Base-by-base conservation (phyloP, 1,284 basidiomycete species). In the Pascua guehoae region DNA sequence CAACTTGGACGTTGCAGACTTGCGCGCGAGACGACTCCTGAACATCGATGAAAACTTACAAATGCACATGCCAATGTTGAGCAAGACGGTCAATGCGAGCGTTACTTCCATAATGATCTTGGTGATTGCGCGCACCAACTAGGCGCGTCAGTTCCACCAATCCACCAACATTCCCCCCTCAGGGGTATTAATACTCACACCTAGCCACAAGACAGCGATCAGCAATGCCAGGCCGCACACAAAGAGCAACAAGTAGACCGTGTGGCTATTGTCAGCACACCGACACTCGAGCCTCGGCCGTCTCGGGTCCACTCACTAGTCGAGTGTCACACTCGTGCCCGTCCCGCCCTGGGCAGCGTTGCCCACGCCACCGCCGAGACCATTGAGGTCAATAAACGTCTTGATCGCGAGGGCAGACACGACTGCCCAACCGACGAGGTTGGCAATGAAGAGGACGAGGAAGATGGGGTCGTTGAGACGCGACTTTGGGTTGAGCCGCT, bases 21-120 rank as follows among this genome's bases (percentile, higher is more conserved):
- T 4, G 24, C 7, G 24, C 7, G 24, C 24, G 24, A 32, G 24
- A 7, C 24, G 24, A 32, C 24, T 7, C 24, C 24, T 32, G 24
- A 32, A 11, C 15, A 12, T 18, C 41, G 18, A 32, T 37, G 38
- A n/a, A 18, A 2, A 42, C 80, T 58, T 50, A 74, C 72, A 74
- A 56, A 74, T 68, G 53, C 71, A 77, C 43, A 74, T 69, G 47
- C 84, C 69, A 69, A 89, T 88, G 71, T 90, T 90, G 59, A 89
- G 76, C 4, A 83, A 49, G 46, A 89, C 87, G 5, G 84, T 85
- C 17, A 90, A 76, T 15, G 88, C 78, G 11, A 91, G 81, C 0
- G 88, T 88, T 50, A 91, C 82, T 68, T 91, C 88, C 83, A 91
- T 88, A 66, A 92, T 88, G 18, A 83, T 72, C 62, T 81, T 85